A percentile compares a stretch with the other conserved stretches of the same genome.
phyloP scores from a whole-genome alignment of 768 basidiomycete genomes.

The Suillus occidentalis region DNA sequence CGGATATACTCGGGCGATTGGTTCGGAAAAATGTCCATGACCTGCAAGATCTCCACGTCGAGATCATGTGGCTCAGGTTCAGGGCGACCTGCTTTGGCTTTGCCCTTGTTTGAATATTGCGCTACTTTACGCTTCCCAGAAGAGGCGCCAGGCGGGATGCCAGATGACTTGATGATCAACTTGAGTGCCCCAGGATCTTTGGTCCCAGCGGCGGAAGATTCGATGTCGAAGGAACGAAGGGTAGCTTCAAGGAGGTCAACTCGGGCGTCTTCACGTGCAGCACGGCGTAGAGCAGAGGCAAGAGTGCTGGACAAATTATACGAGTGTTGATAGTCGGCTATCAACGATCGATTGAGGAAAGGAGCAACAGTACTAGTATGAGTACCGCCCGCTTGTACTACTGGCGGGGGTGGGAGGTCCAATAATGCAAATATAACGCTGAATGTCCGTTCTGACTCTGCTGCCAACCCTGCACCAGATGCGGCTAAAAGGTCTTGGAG shows the following conservation, averaged over 20 bases:
- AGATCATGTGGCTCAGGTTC: slow-evolving; percentile 34
- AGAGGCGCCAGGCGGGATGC: slow-evolving; percentile 39
- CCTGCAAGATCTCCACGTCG: slow-evolving; percentile 62
- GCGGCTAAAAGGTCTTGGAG: slow-evolving; percentile 47
- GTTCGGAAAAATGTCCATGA: slow-evolving; percentile 77
- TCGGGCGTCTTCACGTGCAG: slow-evolving; percentile 55
- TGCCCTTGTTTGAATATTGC: slow-evolving; percentile 35
- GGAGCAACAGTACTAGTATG: slow-evolving; percentile 30
- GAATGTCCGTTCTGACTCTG: slow-evolving; percentile 54
- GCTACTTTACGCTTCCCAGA: slow-evolving; percentile 28
- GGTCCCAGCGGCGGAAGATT: slow-evolving; percentile 12
- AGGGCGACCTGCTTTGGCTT: slow-evolving; percentile 36
- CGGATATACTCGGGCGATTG: slow-evolving; percentile 56
- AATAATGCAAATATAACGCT: slow-evolving; percentile 60
- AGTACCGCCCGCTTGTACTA: slow-evolving; percentile 6
- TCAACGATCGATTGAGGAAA: slow-evolving; percentile 66
- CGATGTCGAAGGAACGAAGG: slow-evolving; percentile 41
- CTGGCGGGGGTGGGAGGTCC: slow-evolving; percentile 38
- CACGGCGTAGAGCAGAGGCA: slow-evolving; percentile 41
- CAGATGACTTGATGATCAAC: slow-evolving; percentile 63
- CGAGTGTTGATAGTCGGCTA: slow-evolving; percentile 71
- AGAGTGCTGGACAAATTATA: slow-evolving; percentile 60
- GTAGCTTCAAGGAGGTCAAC: slow-evolving; percentile 56
- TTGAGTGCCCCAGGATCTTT: slow-evolving; percentile 58
- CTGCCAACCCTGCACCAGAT: slow-evolving; percentile 43